Evolutionary conservation across 2,329 filamentous ascomycete species (phyloP), one percentile per base, ranked within the genome.

Genomic region (Escovopsis sp.): DNA sequence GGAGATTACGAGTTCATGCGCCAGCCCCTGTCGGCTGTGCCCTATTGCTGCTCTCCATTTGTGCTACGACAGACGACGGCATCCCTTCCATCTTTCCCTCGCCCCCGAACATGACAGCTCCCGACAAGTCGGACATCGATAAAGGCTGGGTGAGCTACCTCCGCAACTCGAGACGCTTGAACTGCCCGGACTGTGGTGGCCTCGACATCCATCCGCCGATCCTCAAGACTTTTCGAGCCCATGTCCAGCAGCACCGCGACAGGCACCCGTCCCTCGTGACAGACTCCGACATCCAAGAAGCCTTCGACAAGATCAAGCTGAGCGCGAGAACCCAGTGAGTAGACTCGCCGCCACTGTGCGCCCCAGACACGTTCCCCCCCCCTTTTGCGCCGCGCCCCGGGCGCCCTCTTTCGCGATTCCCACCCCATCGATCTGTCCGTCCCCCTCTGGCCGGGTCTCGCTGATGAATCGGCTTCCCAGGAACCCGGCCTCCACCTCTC

Each of bases 221-320:
- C 6, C 33, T 59, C 6, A 50, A 55, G 10, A 48, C 47, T 4
- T 60, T 60, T 44, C 50, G 46, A 12, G 41, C 45, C 2, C 59
- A 61, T 30, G 46, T 54, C 32, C 44, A 43, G 3, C 42, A 39
- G 1, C 44, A 55, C 15, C 23, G 33, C 6, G 15, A 43, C 2
- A 50, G 47, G 5, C 54, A 57, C 15, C 37, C 47, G 4, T 46
- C 32, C 26, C 49, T 55, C 15, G 43, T 45, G 4, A 49, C 47
- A 3, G 53, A 59, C 5, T 38, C 49, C 2, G 54, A 49, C n/a
- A 51, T 59, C 10, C 47, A 51, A n/a, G 43, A 50, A 34, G 52
- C 49, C 2, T 56, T 56, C 32, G 45, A 49, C 10, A 52, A 43
- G 18, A 48, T 51, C 36, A 44, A 36, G 4, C 30, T 44, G 1